Evolutionary conservation across 805 yeast genomes (phyloP).

Genomic region (Wickerhamomyces subpelliculosus): DNA sequence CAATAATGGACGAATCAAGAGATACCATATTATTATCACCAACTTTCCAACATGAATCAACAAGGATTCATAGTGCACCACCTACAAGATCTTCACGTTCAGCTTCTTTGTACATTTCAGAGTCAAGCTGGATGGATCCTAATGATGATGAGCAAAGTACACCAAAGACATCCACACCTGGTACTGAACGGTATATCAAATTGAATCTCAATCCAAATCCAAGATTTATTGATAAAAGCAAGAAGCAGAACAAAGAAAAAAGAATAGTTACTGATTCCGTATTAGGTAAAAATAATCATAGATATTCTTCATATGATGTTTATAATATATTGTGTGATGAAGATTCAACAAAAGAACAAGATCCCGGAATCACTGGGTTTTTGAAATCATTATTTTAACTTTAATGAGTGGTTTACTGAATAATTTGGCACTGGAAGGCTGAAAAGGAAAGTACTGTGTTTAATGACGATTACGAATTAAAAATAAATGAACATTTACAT

Average conservation of each 20-base stretch:
- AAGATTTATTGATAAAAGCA: neutral
- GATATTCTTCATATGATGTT: slow-evolving; percentile 15
- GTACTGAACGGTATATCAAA: slow-evolving; percentile 17
- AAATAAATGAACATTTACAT: slow-evolving; percentile 5
- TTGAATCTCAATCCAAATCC: slow-evolving; percentile 17
- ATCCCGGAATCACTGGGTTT: slow-evolving; percentile 14
- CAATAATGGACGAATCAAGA: neutral
- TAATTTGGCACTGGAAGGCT: no score
- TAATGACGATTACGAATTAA: slow-evolving; percentile 5
- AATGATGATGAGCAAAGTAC: no score
- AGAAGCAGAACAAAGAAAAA: slow-evolving; percentile 1
- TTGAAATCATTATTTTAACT: slow-evolving; percentile 13
- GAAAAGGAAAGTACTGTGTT: no score
- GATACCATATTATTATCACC: neutral
- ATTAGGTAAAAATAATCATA: slow-evolving; percentile 1
- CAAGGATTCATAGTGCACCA: neutral
- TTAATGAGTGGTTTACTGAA: neutral
- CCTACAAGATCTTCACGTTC: slow-evolving; percentile 11
- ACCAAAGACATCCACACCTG: slow-evolving; percentile 14
- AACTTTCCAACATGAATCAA: neutral
- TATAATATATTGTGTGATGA: slow-evolving; percentile 15
- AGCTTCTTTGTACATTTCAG: slow-evolving; percentile 30
- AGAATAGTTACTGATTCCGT: slow-evolving; percentile 9
- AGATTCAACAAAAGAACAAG: neutral
- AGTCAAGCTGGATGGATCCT: slow-evolving; percentile 50